Conservation (phyloP, 768 basidiomycete genomes). For the Xerocomus brunneocitrinus region DNA sequence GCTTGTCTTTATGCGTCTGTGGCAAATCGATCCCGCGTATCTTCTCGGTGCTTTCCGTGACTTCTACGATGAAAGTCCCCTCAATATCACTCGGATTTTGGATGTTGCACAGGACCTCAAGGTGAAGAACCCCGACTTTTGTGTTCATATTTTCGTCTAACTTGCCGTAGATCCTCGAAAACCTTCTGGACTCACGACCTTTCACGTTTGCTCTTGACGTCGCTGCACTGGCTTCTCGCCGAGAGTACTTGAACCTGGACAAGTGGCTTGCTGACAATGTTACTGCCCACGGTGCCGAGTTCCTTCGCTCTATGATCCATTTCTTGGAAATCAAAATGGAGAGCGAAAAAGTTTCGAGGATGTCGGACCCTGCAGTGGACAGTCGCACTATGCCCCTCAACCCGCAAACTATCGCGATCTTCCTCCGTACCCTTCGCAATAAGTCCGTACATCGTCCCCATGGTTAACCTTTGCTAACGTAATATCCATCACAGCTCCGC, state of each 20-base stretch:
- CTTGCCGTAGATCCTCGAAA: conserved; percentile 70
- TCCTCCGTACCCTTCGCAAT: conserved; percentile 83
- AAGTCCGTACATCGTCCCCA: conserved; percentile 46
- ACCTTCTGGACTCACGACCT: conserved; percentile 85
- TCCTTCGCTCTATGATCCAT: conserved; percentile 79
- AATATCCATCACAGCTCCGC: conserved; percentile 48
- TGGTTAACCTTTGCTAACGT: conserved; percentile 3
- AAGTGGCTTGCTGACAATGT: conserved; percentile 95
- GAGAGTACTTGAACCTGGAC: conserved; percentile 93
- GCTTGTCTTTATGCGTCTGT: conserved; percentile 94
- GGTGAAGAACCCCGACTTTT: conserved; percentile 39
- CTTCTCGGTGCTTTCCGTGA: conserved; percentile 85
- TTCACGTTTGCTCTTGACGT: conserved; percentile 91
- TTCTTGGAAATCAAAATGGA: conserved; percentile 94
- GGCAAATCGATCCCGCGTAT: conserved; percentile 85
- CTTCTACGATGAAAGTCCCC: conserved; percentile 86
- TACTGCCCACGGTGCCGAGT: conserved; percentile 73
- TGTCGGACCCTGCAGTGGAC: conserved; percentile 75
- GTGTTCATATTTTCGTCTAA: conserved; percentile 4
- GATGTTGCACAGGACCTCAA: conserved; percentile 96
- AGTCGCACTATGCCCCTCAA: conserved; percentile 82
- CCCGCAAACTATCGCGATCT: conserved; percentile 85
- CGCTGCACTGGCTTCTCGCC: conserved; percentile 86
- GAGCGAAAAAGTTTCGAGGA: conserved; percentile 70
- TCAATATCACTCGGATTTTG: conserved; percentile 90